Evolutionary conservation across 805 yeast genomes (phyloP), one percentile per base, ranked within the genome.

Genomic region (Candida xyloterini): DNA sequence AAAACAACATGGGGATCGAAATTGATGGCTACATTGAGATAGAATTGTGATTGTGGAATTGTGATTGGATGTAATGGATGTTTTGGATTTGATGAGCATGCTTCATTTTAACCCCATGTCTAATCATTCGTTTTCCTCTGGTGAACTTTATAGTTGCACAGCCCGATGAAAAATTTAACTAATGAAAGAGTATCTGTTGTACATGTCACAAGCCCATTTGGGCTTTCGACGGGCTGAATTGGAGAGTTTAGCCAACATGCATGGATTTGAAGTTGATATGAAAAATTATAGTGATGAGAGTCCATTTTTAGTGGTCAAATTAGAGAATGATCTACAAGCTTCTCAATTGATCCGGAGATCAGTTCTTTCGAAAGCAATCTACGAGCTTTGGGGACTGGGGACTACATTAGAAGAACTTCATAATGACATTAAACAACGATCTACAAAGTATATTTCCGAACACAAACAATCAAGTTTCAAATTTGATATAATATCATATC

Each of bases 311-410:
- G 65, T 78, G 2, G 83, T 90, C 1, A 71, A 78, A 14, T 65
- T 93, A 27, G 76, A 75, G 22, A 69, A 73, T 51, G 95, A 84
- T 50, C 71, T 74, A 10, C 75, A 76, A 28, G 99, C 98, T 0
- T 52, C 53, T 7, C 66, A 72, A 34, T 71, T 87, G 58, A 68
- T 89, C 14, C 65, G 68, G 30, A 66, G 97, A 46, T 76, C 95
- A 2, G 72, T 91, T 11, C 63, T 91, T 27, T 70, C 83, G 3
- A 74, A 80, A 42, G 86, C 86, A 0, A 78, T 91, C 23, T 93
- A 87, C 57, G 95, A 90, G 52, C 62, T 85, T 4, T 89, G 93
- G 87, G 95, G 95, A 0, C 62, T 70, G 35, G 96, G 93, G 1
- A 43, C 46, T 0, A 65, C 69, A 4, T 57, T 78, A 37, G 80